Conservation (phyloP, 164 flowering plant species). For the Paratinospora sagittata region DNA sequence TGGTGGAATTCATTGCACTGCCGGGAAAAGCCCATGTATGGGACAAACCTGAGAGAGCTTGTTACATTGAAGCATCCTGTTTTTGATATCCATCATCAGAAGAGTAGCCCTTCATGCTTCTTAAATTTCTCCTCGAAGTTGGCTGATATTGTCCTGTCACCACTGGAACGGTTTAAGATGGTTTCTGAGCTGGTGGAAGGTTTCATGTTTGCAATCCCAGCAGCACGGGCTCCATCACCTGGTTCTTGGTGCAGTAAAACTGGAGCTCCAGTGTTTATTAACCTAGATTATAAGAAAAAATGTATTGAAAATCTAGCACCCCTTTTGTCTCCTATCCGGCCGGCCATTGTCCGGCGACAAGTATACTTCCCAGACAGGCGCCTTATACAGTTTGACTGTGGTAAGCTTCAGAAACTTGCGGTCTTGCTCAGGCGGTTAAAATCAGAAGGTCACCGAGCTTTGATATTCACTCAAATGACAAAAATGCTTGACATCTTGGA, state of each 20-base stretch:
- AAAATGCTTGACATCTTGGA: conserved; percentile 98
- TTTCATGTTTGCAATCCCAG: conserved; percentile 97
- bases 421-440: conserved; percentile 73
- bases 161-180: conserved; percentile 68
- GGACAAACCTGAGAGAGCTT: conserved; percentile 53
- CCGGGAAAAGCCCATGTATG: conserved; percentile 64
- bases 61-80: conserved; percentile 64
- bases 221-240: conserved; percentile 85
- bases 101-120: conserved; percentile 44
- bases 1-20: conserved; percentile 99
- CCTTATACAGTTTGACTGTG: conserved; percentile 97
- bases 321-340: conserved; percentile 72
- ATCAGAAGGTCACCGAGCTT: conserved; percentile 94
- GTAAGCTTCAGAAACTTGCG: conserved; percentile 92
- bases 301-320: conserved; percentile 60
- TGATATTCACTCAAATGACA: conserved; percentile 98
- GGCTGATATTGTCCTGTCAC: conserved; percentile 71
- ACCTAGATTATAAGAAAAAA: conserved; percentile 44
- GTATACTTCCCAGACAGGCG: conserved; percentile 97
- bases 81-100: conserved; percentile 46
- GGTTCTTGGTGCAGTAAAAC: conserved; percentile 77
- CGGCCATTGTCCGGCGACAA: conserved; percentile 91
- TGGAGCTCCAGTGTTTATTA: conserved; percentile 48
- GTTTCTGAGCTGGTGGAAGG: conserved; percentile 64
- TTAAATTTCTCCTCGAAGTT: conserved; percentile 63